These are phyloP conservation scores for Chaetomidium leptoderma DNA, from an alignment of 495 filamentous ascomycete species.

Conservation along the genomic window DNA sequence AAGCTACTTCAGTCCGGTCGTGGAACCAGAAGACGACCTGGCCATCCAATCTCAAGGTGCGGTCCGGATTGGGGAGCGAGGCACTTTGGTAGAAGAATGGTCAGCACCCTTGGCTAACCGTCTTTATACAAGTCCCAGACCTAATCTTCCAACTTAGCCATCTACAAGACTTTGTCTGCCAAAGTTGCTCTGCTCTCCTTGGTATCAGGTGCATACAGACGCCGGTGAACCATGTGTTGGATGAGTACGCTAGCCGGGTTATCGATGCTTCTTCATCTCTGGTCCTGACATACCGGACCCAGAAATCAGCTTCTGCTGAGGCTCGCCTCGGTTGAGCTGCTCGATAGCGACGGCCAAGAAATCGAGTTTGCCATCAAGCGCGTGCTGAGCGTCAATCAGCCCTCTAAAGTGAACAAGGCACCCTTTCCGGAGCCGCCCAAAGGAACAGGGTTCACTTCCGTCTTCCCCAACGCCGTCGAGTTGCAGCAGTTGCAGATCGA, in stretches of 20 bases:
- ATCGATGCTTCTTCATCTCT: neutral
- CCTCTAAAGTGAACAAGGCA: conserved; percentile 5
- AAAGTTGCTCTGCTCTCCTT: conserved; percentile 23
- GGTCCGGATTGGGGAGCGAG: conserved; percentile 25
- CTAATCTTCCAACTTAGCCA: conserved; percentile 16
- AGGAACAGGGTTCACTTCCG: neutral
- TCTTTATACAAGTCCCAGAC: neutral
- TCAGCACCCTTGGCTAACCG: conserved; percentile 13
- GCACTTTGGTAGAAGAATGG: conserved; percentile 36
- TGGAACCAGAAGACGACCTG: conserved; percentile 21
- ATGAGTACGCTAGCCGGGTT: conserved; percentile 24
- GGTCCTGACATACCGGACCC: too few relatives aligned
- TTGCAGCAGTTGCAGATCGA: conserved; percentile 23
- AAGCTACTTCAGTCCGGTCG: conserved; percentile 40
- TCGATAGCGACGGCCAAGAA: conserved; percentile 11
- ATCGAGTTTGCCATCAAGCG: conserved; percentile 30
- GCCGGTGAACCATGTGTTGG: conserved; percentile 35
- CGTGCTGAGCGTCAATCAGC: conserved; percentile 26
- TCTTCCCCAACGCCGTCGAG: conserved; percentile 3
- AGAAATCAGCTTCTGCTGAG: conserved; percentile 31
- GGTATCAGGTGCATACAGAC: conserved; percentile 32
- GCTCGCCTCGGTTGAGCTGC: conserved; percentile 19
- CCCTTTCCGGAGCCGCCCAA: neutral
- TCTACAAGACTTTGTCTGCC: conserved; percentile 33
- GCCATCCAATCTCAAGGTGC: conserved; percentile 18